These are phyloP conservation scores for Diaporthe sp. DNA, from an alignment of 2,329 filamentous ascomycete species.

Conservation along the genomic window DNA sequence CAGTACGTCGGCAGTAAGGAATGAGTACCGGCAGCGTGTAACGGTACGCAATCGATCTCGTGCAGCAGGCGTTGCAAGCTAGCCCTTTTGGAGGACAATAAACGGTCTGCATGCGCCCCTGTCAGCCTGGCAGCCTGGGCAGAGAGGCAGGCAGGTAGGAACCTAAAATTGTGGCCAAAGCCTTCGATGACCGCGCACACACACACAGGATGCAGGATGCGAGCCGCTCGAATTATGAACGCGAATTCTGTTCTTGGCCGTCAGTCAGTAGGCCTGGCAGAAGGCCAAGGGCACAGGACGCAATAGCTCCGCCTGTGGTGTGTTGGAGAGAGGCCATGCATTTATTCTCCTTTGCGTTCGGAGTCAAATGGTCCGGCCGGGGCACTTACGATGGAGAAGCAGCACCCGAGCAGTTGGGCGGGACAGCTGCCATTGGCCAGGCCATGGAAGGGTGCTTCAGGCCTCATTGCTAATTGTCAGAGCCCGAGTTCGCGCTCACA, in stretches of 20 bases:
- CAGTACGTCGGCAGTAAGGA: not conserved
- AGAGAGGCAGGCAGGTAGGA: not conserved
- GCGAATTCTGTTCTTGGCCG: not conserved
- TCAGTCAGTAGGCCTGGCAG: no score
- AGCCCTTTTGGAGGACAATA: not conserved
- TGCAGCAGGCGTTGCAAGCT: not conserved
- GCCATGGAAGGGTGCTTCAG: not conserved
- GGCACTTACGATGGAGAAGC: no score
- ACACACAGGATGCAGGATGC: not conserved
- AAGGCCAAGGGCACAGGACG: not conserved
- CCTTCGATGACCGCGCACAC: not conserved
- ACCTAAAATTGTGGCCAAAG: no score
- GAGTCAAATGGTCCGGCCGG: not conserved
- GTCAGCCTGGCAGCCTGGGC: not conserved
- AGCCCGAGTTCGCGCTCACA: not conserved
- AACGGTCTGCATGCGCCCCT: not conserved
- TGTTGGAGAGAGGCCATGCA: not conserved
- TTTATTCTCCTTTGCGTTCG: not conserved
- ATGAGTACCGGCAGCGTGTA: not conserved
- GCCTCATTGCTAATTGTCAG: not conserved
- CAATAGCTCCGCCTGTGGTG: not conserved
- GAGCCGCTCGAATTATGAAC: not conserved
- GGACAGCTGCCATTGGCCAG: no score
- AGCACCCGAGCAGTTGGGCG: no score
- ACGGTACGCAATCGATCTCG: not conserved